Evolutionary conservation across 75 land plant genomes (phyloP), one percentile per base, ranked within the genome.

Genomic region (Pinus tabuliformis): DNA sequence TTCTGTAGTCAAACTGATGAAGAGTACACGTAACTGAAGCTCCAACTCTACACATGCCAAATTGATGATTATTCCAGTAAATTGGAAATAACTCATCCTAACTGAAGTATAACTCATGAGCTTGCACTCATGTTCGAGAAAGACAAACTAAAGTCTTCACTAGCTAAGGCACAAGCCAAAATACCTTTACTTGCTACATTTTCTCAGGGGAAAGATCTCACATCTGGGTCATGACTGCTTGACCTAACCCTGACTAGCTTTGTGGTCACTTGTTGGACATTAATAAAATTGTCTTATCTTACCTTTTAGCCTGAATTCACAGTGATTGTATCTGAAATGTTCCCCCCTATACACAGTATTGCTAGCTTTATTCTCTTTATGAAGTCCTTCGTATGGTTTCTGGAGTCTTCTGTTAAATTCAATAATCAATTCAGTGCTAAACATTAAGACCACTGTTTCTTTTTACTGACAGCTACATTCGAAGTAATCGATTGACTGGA

Each of bases 401-500:
- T 20, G 18, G 33, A 33, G 33, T 28, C 33, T 64, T 62, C 36
- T 4, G 39, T 64, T 7, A 6, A 42, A 64, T 2, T 33, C 39
- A 64, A 33, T 64, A 62, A 49, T 64, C 37, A 33, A 0, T 36
- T 30, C 68, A 33, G 42, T 64, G 42, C 39, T 37, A 64, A 4
- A 33, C 8, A 64, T 64, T 6, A 17, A 17, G 18, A 16, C 39
- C 33, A 30, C 9, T 30, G 36, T 57, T 62, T 60, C 61, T 26
- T 54, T 65, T 26, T 18, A 28, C 16, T 56, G 57, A 74, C 84
- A 73, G 81, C 13, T 49, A 49, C 54, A 49, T 49, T 49, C 54
- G 12, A 49, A 49, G 54, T 11, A 49, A 49, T 49, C 54, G 73
- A 65, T 58, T 79, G 61, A 73, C 74, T 70, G 79, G 81, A 22